A percentile compares a stretch with the other conserved stretches of the same genome.
Conservation (phyloP, 73 alveolate genomes). For the Uronychia setigera region DNA sequence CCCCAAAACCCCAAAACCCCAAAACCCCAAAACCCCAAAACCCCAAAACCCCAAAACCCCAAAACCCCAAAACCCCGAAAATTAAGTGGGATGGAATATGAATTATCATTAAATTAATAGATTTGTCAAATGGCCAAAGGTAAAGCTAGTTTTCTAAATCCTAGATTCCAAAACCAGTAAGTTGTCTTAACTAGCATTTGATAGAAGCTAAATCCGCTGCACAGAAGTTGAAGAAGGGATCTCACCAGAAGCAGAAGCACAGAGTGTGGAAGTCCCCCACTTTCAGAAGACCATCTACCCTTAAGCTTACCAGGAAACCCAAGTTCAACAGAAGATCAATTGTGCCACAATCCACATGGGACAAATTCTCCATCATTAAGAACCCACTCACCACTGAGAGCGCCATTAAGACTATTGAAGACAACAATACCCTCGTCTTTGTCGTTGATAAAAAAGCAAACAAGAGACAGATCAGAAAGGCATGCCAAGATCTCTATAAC, state of each 20-base stretch:
- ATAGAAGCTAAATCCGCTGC: conserved; percentile 47
- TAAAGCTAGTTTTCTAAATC: too few species aligned
- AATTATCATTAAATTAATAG: too few species aligned
- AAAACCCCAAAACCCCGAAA: too few species aligned
- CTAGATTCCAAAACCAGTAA: too few species aligned
- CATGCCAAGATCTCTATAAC: conserved; percentile 74
- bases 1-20: too few species aligned
- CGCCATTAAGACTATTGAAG: conserved; percentile 86
- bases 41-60: too few species aligned
- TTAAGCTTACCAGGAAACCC: conserved; percentile 58
- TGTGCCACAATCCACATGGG: conserved; percentile 42
- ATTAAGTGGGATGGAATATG: too few species aligned
- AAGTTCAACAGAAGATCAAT: conserved; percentile 46
- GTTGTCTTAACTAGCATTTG: too few species aligned
- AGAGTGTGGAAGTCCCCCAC: conserved; percentile 55
- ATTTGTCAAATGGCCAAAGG: too few species aligned
- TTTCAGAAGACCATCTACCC: conserved; percentile 60
- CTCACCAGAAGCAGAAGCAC: conserved; percentile 48
- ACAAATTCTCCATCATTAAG: conserved; percentile 71
- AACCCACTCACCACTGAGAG: conserved; percentile 83
- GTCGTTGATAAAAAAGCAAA: conserved; percentile 74
- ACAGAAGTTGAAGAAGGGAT: conserved; percentile 45
- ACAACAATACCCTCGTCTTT: conserved; percentile 86
- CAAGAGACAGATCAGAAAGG: conserved; percentile 77
- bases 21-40: too few species aligned